A percentile compares a stretch with the other conserved stretches of the same genome.
Evolutionary conservation across 2,329 filamentous ascomycete species (phyloP).

Genomic region (Xylaria polymorpha): DNA sequence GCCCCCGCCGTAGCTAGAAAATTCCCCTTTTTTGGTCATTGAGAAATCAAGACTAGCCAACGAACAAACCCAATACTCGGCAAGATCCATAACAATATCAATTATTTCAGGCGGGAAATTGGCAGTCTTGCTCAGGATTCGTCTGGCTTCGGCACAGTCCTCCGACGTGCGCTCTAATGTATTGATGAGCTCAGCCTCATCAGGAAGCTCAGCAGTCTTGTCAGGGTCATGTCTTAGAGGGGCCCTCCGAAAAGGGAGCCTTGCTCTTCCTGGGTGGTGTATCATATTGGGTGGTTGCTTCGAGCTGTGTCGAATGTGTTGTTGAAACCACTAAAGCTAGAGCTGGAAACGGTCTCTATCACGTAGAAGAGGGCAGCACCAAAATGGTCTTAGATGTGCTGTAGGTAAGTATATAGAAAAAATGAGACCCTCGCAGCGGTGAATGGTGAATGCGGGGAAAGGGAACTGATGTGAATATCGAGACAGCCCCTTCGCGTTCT

Average conservation of each 20-base stretch:
- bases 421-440: background rate
- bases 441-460: background rate
- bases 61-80: slow-evolving; percentile 72
- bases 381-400: background rate
- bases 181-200: slow-evolving; percentile 20
- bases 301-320: slow-evolving; percentile 8
- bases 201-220: slow-evolving; percentile 2
- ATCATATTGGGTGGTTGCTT: slow-evolving; percentile 40
- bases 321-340: slow-evolving; percentile 18
- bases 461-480: background rate
- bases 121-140: slow-evolving; percentile 58
- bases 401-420: background rate
- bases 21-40: slow-evolving; percentile 14
- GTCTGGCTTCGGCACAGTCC: slow-evolving; percentile 63
- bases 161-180: slow-evolving; percentile 40
- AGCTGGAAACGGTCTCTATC: slow-evolving; percentile 13
- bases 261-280: slow-evolving; percentile 37
- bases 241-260: slow-evolving; percentile 33
- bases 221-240: slow-evolving; percentile 27
- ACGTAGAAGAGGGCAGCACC: background rate
- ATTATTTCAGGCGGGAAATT: slow-evolving; percentile 66
- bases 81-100: slow-evolving; percentile 67
- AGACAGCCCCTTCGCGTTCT: background rate
- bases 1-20: slow-evolving; percentile 39
- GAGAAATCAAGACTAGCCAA: slow-evolving; percentile 50